Base-by-base conservation (phyloP, 352 stramenopile species). In the Globisporangium heterothallicum region DNA sequence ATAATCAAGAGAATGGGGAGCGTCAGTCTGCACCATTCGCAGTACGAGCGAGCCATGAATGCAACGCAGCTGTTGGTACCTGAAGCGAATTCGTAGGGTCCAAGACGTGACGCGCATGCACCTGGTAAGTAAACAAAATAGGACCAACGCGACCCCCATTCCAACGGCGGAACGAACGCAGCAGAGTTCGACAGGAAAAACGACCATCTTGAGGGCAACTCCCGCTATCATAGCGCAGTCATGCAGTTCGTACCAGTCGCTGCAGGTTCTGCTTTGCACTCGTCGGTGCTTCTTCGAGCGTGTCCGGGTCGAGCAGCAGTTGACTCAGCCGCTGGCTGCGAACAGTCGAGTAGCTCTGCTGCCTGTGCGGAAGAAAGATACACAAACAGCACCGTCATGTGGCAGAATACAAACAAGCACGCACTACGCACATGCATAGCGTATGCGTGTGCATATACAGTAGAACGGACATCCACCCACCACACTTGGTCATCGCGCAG, bases 21-120 rank as follows among this genome's bases (percentile, higher is more conserved):
- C n/a, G n/a, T n/a, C n/a, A n/a, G n/a, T n/a, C n/a, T n/a, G n/a
- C n/a, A n/a, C n/a, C n/a, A n/a, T n/a, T n/a, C n/a, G n/a, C n/a
- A n/a, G n/a, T n/a, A n/a, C n/a, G n/a, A n/a, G n/a, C n/a, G n/a
- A n/a, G n/a, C n/a, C n/a, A n/a, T n/a, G n/a, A n/a, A n/a, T n/a
- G n/a, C n/a, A n/a, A n/a, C n/a, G n/a, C n/a, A n/a, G n/a, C n/a
- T n/a, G n/a, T n/a, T n/a, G 16, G 38, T 36, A 57, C 56, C 34
- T 57, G 47, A 50, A 84, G 50, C 4, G 68, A 58, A 59, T 75
- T 74, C 3, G 73, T 82, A 18, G 70, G 70, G 38, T 84, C 70
- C 14, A 80, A 56, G 10, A 78, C 54, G 42, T 53, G 64, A 8
- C 70, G 70, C 41, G 62, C 66, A 44, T 77, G 70, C 2, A 84